A percentile compares a stretch with the other conserved stretches of the same genome.
phyloP scores from a whole-genome alignment of 1,139 yeast species.

The Protomyces pachydermus region DNA sequence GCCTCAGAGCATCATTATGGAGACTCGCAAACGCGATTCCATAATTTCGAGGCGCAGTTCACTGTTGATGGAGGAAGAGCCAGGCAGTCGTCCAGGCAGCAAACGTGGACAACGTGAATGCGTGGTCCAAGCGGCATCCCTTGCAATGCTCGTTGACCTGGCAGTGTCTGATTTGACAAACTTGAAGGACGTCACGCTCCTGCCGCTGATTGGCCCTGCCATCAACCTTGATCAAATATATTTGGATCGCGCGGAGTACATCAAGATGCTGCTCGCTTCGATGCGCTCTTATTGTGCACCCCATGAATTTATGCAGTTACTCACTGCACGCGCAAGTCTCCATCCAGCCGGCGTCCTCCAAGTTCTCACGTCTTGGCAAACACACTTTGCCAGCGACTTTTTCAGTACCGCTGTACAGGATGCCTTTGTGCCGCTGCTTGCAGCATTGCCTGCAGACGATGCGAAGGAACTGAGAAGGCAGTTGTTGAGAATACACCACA shows the following conservation, averaged over 20 bases:
- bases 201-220: not conserved
- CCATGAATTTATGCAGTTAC: not conserved
- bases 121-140: constrained; percentile 52
- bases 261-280: constrained; percentile 2
- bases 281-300: constrained; percentile 14
- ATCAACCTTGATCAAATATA: not conserved
- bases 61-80: not conserved
- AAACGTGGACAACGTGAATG: constrained; percentile 1
- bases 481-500: constrained; percentile 7
- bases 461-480: not conserved
- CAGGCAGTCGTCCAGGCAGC: not conserved
- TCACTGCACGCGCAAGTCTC: not conserved
- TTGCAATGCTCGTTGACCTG: constrained; percentile 58
- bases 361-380: not conserved
- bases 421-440: constrained; percentile 12
- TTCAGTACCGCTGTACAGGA: not conserved
- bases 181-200: constrained; percentile 48
- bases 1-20: constrained; percentile 20
- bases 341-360: not conserved
- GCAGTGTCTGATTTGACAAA: constrained; percentile 58
- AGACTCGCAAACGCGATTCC: constrained; percentile 13
- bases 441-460: not conserved
- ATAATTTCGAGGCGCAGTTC: constrained; percentile 20
- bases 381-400: not conserved
- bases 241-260: constrained; percentile 13